Base-by-base conservation (phyloP, 306 rosid genomes). In the Trifolium dubium region DNA sequence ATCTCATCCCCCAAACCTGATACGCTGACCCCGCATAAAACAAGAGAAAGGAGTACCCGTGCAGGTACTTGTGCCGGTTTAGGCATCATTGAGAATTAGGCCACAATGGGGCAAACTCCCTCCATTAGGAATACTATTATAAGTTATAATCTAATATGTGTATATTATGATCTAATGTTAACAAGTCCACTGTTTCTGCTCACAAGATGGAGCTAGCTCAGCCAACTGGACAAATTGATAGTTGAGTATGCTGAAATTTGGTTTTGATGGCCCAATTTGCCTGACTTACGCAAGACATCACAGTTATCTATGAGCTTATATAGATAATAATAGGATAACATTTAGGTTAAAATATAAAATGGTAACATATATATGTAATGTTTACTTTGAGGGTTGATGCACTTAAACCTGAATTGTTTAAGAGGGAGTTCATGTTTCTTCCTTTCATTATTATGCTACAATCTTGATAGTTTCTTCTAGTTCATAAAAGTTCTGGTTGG, bases 211-310 rank as follows among this genome's bases (percentile, higher is more conserved):
- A 23, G 23, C 1, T 23, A 23, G 23, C 23, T 23, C 23, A 0
- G 23, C 23, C 1, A 23, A 23, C 23, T 23, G 23, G 23, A 23
- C 23, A 23, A 23, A 18, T 34, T 49, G 51, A 47, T 14, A 19
- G 29, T 62, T 51, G 40, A 49, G 12, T 49, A 17, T 34, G 53
- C 46, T 35, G 72, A 74, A 35, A 50, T 64, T 50, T 50, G 72
- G 61, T 35, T 23, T 37, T 5, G 17, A 23, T 50, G 30, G 41
- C 13, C 29, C 51, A 23, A 10, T 23, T 63, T 64, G 77, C 54
- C 19, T 35, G 29, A 13, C 12, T 74, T 74, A 23, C 64, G 46
- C 35, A 74, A 35, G 19, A 35, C 12, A 49, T 41, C 46, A 41
- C 46, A 8, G 12, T 41, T 10, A 8, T 8, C 13, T 41, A 10